Conservation (phyloP, 441 rosid species). For the Biscutella laevigata region DNA sequence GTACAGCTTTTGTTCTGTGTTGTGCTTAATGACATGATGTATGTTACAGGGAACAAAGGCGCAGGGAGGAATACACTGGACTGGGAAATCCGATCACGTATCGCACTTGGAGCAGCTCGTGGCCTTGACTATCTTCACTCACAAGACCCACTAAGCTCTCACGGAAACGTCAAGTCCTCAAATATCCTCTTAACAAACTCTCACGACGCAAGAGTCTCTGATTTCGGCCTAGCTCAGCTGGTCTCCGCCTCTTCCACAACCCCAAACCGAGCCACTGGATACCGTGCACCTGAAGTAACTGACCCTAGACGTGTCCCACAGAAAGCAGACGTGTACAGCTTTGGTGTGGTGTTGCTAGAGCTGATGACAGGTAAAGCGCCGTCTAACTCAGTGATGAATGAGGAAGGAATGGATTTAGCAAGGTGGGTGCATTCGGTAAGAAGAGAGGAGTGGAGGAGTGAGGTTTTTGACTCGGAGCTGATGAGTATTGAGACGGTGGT, state of each 20-base stretch:
- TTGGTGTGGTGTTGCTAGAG: conserved; percentile 80
- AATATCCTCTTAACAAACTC: conserved; percentile 72
- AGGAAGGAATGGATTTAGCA: conserved; percentile 88
- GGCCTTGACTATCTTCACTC: conserved; percentile 81
- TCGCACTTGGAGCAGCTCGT: conserved; percentile 78
- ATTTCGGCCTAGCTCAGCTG: conserved; percentile 79
- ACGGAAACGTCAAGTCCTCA: conserved; percentile 87
- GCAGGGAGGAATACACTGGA: conserved; percentile 71
- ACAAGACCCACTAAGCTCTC: conserved; percentile 62
- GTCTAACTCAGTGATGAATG: conserved; percentile 63
- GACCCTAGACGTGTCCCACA: conserved; percentile 83
- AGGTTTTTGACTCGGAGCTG: conserved; percentile 85
- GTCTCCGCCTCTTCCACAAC: conserved; percentile 37
- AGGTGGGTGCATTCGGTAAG: conserved; percentile 91
- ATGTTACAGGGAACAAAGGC: conserved; percentile 73
- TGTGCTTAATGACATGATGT: neutral
- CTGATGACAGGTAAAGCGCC: conserved; percentile 86
- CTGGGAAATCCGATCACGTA: conserved; percentile 67
- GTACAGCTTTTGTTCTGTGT: neutral
- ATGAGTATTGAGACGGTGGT: conserved; percentile 44
- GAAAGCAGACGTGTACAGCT: conserved; percentile 91
- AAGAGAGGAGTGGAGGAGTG: conserved; percentile 82
- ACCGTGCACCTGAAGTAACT: conserved; percentile 92
- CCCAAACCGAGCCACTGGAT: conserved; percentile 72
- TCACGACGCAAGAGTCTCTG: conserved; percentile 71